Evolutionary conservation across 2,329 filamentous ascomycete genomes (phyloP).

Genomic region (Claviceps capensis): DNA sequence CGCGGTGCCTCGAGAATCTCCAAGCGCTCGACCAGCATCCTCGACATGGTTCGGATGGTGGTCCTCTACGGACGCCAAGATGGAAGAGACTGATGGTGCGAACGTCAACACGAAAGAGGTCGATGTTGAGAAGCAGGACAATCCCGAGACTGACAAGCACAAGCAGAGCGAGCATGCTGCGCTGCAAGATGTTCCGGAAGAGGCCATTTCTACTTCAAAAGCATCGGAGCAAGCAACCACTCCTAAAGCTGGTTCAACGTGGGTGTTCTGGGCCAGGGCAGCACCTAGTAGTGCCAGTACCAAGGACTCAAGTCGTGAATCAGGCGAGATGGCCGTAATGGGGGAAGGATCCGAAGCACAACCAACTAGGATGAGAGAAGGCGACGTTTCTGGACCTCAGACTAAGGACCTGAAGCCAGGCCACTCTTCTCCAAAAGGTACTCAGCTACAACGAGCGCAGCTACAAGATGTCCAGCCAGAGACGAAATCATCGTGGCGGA

Average conservation of each 20-base stretch:
- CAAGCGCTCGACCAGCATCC: conserved; percentile 8
- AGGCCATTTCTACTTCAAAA: conserved; percentile 12
- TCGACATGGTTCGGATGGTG: conserved; percentile 29
- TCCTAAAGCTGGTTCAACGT: conserved; percentile 50
- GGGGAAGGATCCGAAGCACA: conserved; percentile 43
- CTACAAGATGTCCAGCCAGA: conserved; percentile 6
- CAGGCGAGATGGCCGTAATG: conserved; percentile 42
- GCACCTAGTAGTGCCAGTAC: conserved; percentile 23
- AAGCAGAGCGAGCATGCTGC: conserved; percentile 25
- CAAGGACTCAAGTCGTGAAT: conserved; percentile 19
- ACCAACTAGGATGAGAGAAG: conserved; percentile 31
- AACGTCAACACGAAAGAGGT: conserved; percentile 4
- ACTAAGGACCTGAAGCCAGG: conserved; percentile 19
- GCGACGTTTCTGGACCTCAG: conserved; percentile 25
- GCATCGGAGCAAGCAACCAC: conserved; percentile 18
- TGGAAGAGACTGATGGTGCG: not conserved
- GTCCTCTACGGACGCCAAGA: conserved; percentile 12
- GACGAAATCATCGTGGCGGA: conserved; percentile 22
- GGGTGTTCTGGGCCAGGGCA: conserved; percentile 70
- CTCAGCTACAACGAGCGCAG: conserved; percentile 8
- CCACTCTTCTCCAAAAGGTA: conserved; percentile 15
- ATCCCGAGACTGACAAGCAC: conserved; percentile 2
- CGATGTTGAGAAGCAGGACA: conserved; percentile 1
- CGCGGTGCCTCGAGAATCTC: conserved; percentile 6
- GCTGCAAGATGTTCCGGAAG: conserved; percentile 27